Percentiles rank a stretch among this genome's conserved stretches.
phyloP scores from a whole-genome alignment of 768 basidiomycete genomes.

The Boletus rubescentipes region DNA sequence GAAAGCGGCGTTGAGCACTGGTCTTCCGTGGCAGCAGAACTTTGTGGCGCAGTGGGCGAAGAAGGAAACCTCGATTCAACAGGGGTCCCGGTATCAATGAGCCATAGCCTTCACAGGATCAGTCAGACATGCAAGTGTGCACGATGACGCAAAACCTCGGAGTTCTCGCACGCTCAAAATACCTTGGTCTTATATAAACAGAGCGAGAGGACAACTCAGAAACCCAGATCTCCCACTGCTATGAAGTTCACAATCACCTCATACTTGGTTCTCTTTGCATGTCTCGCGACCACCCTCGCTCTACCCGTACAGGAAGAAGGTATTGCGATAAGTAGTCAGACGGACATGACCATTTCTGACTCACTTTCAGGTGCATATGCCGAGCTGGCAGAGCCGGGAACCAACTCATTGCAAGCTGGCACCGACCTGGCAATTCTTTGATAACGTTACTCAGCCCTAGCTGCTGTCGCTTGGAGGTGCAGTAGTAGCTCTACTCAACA shows the following conservation, averaged over 20 bases:
- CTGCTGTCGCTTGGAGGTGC: neutral
- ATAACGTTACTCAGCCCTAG: neutral
- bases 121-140: too few species aligned
- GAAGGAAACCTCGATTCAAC: neutral
- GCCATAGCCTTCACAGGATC: neutral
- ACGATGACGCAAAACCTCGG: too few species aligned
- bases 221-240: neutral
- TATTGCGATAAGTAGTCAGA: neutral
- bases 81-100: neutral
- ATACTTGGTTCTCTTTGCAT: neutral
- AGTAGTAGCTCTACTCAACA: neutral
- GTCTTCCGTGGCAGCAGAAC: neutral
- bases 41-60: neutral
- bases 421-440: neutral
- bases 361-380: neutral
- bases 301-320: neutral
- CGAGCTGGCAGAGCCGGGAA: neutral
- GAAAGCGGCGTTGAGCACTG: neutral
- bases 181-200: neutral
- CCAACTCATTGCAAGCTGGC: neutral
- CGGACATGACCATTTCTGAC: neutral
- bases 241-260: neutral
- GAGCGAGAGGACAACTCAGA: neutral
- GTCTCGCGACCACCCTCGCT: neutral
- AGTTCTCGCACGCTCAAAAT: too few species aligned